Conservation (phyloP, 2,329 filamentous ascomycete species). For the Pseudocercospora crystallina region DNA sequence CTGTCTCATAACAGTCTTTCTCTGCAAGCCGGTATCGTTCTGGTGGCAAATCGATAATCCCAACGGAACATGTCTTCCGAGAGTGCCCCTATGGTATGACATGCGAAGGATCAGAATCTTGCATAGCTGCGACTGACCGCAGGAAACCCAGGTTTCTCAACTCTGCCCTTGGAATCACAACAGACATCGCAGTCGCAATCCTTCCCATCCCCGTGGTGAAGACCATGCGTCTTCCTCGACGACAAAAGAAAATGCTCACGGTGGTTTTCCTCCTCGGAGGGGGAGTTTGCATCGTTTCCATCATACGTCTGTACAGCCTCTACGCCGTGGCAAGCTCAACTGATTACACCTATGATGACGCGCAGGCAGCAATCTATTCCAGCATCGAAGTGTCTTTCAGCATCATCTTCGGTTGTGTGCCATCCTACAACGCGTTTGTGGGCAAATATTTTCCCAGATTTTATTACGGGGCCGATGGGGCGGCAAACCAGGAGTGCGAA, state of each 20-base stretch:
- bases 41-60: background rate
- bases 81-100: background rate
- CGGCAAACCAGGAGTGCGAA: background rate
- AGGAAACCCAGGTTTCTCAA: background rate
- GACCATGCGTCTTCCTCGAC: slow-evolving; percentile 15
- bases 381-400: background rate
- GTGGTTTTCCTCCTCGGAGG: slow-evolving; percentile 1
- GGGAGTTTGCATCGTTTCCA: background rate
- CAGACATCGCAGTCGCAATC: slow-evolving; percentile 31
- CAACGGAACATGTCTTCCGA: background rate
- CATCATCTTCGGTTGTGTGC: background rate
- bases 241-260: slow-evolving; percentile 1
- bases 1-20: background rate
- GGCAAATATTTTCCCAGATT: background rate
- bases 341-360: background rate
- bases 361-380: background rate
- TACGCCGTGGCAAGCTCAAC: background rate
- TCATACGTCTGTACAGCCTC: background rate
- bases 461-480: background rate
- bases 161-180: slow-evolving; percentile 20
- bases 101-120: no score
- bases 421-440: background rate
- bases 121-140: no score
- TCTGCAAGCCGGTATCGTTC: background rate
- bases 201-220: slow-evolving; percentile 33